A percentile compares a stretch with the other conserved stretches of the same genome.
Conservation (phyloP, 2,329 filamentous ascomycete genomes). For the Claviceps arundinis region DNA sequence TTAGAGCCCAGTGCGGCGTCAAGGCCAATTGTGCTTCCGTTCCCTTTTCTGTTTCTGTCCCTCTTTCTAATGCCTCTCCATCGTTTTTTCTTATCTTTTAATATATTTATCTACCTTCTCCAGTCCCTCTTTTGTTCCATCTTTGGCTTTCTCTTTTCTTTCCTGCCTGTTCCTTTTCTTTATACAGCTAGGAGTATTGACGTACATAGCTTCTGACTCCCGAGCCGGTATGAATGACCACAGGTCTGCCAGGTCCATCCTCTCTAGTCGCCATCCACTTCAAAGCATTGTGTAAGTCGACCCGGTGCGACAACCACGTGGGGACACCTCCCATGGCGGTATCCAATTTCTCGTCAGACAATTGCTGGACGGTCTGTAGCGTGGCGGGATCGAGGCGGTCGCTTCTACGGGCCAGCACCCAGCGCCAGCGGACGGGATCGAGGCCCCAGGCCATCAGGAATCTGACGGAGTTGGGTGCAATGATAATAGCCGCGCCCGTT, state of each 20-base stretch:
- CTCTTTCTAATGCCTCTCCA: too few species aligned
- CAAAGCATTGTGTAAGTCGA: slow-evolving; percentile 26
- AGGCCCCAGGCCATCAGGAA: slow-evolving; percentile 24
- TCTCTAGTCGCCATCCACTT: slow-evolving; percentile 19
- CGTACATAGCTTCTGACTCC: background rate
- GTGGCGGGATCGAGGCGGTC: slow-evolving; percentile 14
- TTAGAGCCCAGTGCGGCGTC: background rate
- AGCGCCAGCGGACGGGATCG: slow-evolving; percentile 15
- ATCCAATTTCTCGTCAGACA: background rate
- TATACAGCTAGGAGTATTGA: background rate
- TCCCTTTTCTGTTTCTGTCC: background rate
- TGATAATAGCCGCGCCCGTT: slow-evolving; percentile 24
- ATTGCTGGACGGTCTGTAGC: slow-evolving; percentile 9
- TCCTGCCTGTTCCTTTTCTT: background rate
- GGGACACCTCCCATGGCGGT: background rate
- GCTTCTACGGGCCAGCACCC: slow-evolving; percentile 13
- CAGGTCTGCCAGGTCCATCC: slow-evolving; percentile 14
- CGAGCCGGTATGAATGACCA: slow-evolving; percentile 11
- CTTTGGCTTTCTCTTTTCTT: background rate
- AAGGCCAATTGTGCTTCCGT: background rate
- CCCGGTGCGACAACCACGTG: slow-evolving; percentile 21
- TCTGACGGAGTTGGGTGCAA: slow-evolving; percentile 24
- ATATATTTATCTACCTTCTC: background rate
- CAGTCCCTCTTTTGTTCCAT: background rate
- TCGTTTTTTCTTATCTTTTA: too few species aligned